These are phyloP conservation scores for Scedosporium apiospermum DNA, from an alignment of 2,329 filamentous ascomycete genomes.

Conservation along the genomic window DNA sequence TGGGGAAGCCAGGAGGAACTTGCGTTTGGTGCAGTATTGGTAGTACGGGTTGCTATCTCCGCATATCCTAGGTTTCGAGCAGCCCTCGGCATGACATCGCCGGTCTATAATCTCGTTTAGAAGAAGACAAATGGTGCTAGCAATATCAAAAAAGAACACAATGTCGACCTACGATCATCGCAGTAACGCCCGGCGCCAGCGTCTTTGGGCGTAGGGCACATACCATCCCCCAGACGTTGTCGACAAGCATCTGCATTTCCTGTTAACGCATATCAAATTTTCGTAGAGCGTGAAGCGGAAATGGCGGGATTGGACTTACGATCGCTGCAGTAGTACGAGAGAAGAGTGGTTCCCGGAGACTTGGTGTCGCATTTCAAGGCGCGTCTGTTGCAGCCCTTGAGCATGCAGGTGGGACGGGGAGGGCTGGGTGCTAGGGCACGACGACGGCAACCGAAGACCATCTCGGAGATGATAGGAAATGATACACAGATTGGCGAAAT, in stretches of 20 bases:
- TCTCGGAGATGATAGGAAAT: neutral
- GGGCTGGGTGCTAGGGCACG: neutral
- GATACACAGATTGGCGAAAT: no score
- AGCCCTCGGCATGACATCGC: constrained; percentile 9
- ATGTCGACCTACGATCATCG: constrained; percentile 9
- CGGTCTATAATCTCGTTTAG: constrained; percentile 5
- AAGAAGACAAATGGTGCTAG: neutral
- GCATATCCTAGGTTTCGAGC: constrained; percentile 6
- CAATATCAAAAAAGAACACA: neutral
- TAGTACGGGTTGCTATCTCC: constrained; percentile 9
- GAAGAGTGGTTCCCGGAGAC: neutral
- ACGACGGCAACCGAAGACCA: constrained; percentile 12
- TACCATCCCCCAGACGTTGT: constrained; percentile 9
- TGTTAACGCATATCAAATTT: neutral
- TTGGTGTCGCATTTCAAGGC: constrained; percentile 10
- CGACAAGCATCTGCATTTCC: constrained; percentile 11
- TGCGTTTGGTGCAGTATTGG: constrained; percentile 12
- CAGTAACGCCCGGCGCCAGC: constrained; percentile 9
- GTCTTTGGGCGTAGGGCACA: constrained; percentile 11
- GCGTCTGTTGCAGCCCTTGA: constrained; percentile 6
- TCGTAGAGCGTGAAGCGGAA: neutral
- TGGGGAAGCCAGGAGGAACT: neutral
- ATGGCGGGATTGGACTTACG: constrained; percentile 5
- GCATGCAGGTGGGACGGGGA: constrained; percentile 7
- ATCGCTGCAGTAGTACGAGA: constrained; percentile 12